These are phyloP conservation scores for Ciborinia camelliae DNA, from an alignment of 2,329 filamentous ascomycete genomes.

Conservation along the genomic window DNA sequence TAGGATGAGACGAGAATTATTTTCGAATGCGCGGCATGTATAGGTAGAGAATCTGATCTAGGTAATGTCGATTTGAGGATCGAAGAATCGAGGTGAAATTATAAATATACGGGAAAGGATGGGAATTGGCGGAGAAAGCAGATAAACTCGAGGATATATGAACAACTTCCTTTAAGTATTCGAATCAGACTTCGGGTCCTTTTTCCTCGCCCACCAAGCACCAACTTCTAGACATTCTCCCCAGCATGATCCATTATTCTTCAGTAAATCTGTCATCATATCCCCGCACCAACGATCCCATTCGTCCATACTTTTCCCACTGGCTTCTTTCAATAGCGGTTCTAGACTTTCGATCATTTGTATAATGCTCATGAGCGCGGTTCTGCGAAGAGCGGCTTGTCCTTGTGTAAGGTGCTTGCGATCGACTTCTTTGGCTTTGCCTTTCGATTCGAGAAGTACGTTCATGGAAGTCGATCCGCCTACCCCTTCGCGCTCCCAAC, in stretches of 20 bases:
- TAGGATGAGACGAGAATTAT: neutral
- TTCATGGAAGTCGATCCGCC: constrained; percentile 60
- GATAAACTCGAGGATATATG: neutral
- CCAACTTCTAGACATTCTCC: constrained; percentile 85
- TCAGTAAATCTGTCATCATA: constrained; percentile 81
- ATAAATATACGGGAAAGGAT: neutral
- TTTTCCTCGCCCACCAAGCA: constrained; percentile 88
- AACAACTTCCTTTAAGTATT: neutral
- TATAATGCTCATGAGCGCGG: constrained; percentile 76
- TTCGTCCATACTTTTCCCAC: constrained; percentile 83
- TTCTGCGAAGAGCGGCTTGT: constrained; percentile 71
- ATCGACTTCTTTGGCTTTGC: constrained; percentile 33
- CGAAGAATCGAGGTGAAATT: neutral
- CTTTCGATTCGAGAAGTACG: constrained; percentile 44
- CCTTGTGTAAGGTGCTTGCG: constrained; percentile 45
- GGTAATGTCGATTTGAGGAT: neutral
- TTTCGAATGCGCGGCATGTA: neutral
- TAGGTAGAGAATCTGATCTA: neutral
- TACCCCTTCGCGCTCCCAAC: constrained; percentile 79
- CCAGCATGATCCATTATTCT: constrained; percentile 72
- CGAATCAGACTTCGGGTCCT: constrained; percentile 48
- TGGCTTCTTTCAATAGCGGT: constrained; percentile 74
- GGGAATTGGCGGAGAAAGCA: neutral
- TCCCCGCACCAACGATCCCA: constrained; percentile 88
- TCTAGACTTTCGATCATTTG: constrained; percentile 84